phyloP scores from a whole-genome alignment of 1,139 yeast species.

The Hyphopichia khmerensis region DNA sequence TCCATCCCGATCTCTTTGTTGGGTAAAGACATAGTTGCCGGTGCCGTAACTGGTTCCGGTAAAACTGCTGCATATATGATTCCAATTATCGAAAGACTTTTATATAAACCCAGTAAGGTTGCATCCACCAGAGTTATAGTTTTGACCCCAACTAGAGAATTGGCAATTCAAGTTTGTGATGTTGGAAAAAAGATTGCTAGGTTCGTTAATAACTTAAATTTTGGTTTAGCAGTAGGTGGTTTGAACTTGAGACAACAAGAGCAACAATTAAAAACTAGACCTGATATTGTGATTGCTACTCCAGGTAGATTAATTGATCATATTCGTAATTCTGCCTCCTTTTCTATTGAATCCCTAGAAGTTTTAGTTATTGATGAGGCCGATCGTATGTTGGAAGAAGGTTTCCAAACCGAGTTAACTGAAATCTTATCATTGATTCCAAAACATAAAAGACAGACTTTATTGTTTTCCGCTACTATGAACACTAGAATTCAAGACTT shows the following conservation, averaged over 20 bases:
- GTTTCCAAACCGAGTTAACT: constrained; percentile 90
- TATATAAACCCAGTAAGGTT: constrained; percentile 81
- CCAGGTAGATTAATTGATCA: constrained; percentile 98
- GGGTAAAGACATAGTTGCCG: constrained; percentile 97
- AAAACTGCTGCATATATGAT: constrained; percentile 98
- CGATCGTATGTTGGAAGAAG: constrained; percentile 98
- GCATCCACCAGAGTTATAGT: constrained; percentile 90
- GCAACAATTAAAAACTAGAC: constrained; percentile 85
- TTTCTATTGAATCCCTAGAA: constrained; percentile 87
- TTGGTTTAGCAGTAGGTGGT: constrained; percentile 98
- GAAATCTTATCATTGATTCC: constrained; percentile 89
- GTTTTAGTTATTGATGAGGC: constrained; percentile 95
- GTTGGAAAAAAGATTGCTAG: constrained; percentile 86
- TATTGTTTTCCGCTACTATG: constrained; percentile 97
- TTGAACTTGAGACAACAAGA: constrained; percentile 92
- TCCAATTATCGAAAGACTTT: constrained; percentile 88
- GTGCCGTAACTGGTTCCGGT: constrained; percentile 99
- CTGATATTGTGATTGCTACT: constrained; percentile 95
- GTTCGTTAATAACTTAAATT: constrained; percentile 69
- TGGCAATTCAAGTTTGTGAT: constrained; percentile 93
- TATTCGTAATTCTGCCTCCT: constrained; percentile 90
- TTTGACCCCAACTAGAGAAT: constrained; percentile 93
- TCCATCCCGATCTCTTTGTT: constrained; percentile 88
- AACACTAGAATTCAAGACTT: constrained; percentile 86
- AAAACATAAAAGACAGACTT: constrained; percentile 80